These are phyloP conservation scores for Magnusiomyces paraingens DNA, from an alignment of 1,139 yeast genomes.

Conservation along the genomic window DNA sequence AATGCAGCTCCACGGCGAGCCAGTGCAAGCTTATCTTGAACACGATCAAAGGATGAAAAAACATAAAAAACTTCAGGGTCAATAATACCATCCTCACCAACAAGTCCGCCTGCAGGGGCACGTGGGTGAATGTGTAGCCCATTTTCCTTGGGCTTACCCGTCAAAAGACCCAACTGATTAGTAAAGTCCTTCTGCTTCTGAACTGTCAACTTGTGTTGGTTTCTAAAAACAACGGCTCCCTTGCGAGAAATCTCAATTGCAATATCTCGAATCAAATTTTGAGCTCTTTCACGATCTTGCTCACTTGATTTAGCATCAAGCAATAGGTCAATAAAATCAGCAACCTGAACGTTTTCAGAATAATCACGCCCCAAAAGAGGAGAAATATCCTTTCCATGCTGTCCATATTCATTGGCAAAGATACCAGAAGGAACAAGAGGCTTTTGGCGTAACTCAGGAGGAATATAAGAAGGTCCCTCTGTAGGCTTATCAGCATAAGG, in stretches of 20 bases:
- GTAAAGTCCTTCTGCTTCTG: background rate
- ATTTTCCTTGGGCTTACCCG: slow-evolving; percentile 7
- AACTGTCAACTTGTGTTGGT: background rate
- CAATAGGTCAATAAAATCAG: background rate
- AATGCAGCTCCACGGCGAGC: slow-evolving; percentile 18
- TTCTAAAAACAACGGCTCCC: background rate
- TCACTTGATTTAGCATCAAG: slow-evolving; percentile 30
- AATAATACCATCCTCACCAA: slow-evolving; percentile 11
- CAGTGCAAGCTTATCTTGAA: too few species aligned
- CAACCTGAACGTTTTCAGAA: slow-evolving; percentile 2
- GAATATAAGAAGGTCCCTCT: slow-evolving; percentile 4
- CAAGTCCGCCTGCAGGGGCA: slow-evolving; percentile 8
- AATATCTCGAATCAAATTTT: background rate
- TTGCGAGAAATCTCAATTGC: background rate
- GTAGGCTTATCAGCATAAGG: slow-evolving; percentile 22
- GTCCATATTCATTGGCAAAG: slow-evolving; percentile 4
- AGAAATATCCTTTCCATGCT: slow-evolving; percentile 3
- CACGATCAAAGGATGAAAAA: too few species aligned
- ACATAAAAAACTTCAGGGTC: slow-evolving; percentile 15
- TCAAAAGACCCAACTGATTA: background rate
- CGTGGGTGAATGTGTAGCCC: slow-evolving; percentile 9
- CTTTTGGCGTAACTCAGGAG: slow-evolving; percentile 2
- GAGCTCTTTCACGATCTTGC: slow-evolving; percentile 38
- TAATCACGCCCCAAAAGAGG: slow-evolving; percentile 6
- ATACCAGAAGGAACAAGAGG: slow-evolving; percentile 1